Percentiles rank a stretch among this genome's conserved stretches.
These are phyloP conservation scores for Rubroboletus pulcherrimus DNA, from an alignment of 768 basidiomycete species.

Conservation along the genomic window DNA sequence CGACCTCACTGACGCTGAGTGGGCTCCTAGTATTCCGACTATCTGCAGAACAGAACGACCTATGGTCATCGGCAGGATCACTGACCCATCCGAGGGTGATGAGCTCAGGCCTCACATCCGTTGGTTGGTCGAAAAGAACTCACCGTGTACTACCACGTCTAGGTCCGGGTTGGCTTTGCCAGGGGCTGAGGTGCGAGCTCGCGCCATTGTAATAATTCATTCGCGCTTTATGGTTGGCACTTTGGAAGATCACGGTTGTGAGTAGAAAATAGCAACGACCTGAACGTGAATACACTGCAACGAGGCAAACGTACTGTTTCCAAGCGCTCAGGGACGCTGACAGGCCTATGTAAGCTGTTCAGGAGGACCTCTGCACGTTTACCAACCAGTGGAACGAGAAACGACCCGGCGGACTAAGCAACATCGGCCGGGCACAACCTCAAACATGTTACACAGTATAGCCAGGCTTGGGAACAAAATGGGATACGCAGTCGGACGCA, in stretches of 20 bases:
- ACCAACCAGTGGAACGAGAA: background rate
- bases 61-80: background rate
- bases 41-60: constrained; percentile 1
- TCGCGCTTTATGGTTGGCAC: background rate
- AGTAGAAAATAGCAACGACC: background rate
- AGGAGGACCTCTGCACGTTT: background rate
- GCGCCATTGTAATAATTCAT: constrained; percentile 8
- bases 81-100: background rate
- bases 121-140: background rate
- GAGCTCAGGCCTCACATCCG: background rate
- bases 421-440: background rate
- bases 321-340: background rate
- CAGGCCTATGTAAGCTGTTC: background rate
- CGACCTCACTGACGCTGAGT: background rate
- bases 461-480: background rate
- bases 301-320: background rate
- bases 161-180: background rate
- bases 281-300: background rate
- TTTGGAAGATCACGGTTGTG: background rate
- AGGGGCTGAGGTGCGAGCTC: background rate
- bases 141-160: background rate
- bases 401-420: no score
- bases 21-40: background rate
- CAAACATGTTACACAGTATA: background rate
- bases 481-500: background rate